Evolutionary conservation across 257 asterid species (phyloP).

Genomic region (Echites panduratus): DNA sequence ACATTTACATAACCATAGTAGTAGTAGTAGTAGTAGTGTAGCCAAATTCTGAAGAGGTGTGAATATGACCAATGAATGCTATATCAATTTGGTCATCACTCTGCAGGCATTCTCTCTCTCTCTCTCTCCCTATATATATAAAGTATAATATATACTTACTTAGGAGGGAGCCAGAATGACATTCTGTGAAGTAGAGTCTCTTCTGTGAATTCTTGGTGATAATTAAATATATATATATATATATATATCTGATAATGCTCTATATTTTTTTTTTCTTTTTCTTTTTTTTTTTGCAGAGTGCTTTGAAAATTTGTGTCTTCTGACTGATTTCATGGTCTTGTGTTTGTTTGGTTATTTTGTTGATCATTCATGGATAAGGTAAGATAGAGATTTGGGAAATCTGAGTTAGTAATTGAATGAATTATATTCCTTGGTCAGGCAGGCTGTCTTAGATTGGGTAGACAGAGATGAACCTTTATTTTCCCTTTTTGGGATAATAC

Average conservation of each 20-base stretch:
- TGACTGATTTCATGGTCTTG: neutral
- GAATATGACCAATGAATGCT: neutral
- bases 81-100: neutral
- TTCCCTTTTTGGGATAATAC: conserved; percentile 5
- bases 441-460: conserved; percentile 15
- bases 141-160: no score
- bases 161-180: neutral
- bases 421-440: neutral
- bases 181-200: neutral
- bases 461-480: conserved; percentile 15
- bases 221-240: no score
- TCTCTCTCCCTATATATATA: neutral
- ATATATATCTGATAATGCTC: no score
- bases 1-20: no score
- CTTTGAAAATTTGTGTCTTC: neutral
- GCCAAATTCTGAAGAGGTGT: neutral
- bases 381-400: conserved; percentile 17
- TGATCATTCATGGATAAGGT: neutral
- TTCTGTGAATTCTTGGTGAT: neutral
- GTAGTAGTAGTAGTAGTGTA: neutral
- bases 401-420: conserved; percentile 1
- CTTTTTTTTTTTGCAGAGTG: neutral
- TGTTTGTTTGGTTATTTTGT: neutral
- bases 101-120: neutral
- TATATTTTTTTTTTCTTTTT: no score